A percentile compares a stretch with the other conserved stretches of the same genome.
These are phyloP conservation scores for Beta macrorhiza DNA, from an alignment of 179 eudicot genomes.

Conservation along the genomic window DNA sequence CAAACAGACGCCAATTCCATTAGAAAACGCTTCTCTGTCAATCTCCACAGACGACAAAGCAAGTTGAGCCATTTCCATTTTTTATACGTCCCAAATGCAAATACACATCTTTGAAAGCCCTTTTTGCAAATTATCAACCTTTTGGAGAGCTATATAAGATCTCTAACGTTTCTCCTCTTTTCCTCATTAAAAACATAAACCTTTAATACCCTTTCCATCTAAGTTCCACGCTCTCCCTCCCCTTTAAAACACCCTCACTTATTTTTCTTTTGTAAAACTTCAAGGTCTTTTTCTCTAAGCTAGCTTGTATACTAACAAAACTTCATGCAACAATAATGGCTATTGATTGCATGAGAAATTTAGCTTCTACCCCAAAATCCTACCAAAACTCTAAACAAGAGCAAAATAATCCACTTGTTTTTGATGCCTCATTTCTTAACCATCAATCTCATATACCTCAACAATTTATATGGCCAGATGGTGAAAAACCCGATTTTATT, in stretches of 20 bases:
- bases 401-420: constrained; percentile 29
- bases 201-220: constrained; percentile 4
- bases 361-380: constrained; percentile 13
- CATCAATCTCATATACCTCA: constrained; percentile 46
- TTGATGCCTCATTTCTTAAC: constrained; percentile 47
- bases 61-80: constrained; percentile 32
- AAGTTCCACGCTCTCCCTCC: not conserved
- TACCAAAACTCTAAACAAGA: constrained; percentile 13
- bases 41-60: constrained; percentile 40
- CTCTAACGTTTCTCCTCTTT: constrained; percentile 22
- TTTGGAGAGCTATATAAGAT: constrained; percentile 34
- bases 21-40: constrained; percentile 51
- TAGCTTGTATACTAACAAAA: not conserved
- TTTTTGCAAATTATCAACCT: constrained; percentile 10
- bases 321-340: constrained; percentile 35
- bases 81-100: constrained; percentile 28
- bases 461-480: constrained; percentile 67
- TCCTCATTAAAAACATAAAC: constrained; percentile 21
- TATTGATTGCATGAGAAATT: constrained; percentile 35
- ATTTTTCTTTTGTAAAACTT: not conserved
- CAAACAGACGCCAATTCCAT: constrained; percentile 46
- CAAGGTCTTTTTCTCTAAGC: no score
- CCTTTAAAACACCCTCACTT: no score
- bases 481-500: constrained; percentile 52
- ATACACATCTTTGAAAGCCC: constrained; percentile 17